Percentiles rank a stretch among this genome's conserved stretches.
These are phyloP conservation scores for Thuidium tamariscinum DNA, from an alignment of 225 moss, liverwort and hornwort genomes.

Conservation along the genomic window DNA sequence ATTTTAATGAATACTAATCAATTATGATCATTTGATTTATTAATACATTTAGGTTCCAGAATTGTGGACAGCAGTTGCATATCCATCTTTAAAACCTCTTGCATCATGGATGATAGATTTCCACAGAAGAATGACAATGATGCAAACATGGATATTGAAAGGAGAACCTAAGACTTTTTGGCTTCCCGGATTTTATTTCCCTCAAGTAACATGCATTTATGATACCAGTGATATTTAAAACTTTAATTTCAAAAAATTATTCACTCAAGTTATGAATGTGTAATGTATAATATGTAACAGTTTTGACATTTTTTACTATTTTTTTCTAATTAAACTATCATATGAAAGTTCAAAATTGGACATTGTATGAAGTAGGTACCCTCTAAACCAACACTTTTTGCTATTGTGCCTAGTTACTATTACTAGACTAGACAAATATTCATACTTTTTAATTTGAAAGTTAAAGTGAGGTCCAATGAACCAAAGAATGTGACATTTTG, in stretches of 20 bases:
- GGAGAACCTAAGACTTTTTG: conserved; percentile 68
- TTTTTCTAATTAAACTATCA: background rate
- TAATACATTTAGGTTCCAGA: conserved; percentile 26
- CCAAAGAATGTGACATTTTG: background rate
- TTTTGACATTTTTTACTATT: too few species aligned
- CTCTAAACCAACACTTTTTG: background rate
- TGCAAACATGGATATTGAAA: conserved; percentile 52
- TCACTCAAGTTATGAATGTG: too few species aligned
- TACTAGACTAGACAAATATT: too few species aligned
- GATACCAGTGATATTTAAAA: background rate
- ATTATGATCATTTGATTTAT: background rate
- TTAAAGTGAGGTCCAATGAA: background rate
- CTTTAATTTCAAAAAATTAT: background rate
- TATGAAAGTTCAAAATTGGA: background rate
- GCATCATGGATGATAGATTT: conserved; percentile 87
- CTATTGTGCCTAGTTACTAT: too few species aligned
- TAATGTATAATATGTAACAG: too few species aligned
- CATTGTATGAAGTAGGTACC: too few species aligned
- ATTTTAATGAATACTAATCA: background rate
- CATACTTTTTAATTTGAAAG: background rate
- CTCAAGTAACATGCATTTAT: conserved; percentile 29
- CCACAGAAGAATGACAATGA: conserved; percentile 65
- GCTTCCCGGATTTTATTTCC: conserved; percentile 89
- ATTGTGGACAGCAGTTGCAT: conserved; percentile 73
- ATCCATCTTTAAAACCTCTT: conserved; percentile 82